These are phyloP conservation scores for Moringa oleifera DNA, from an alignment of 345 rosid species.

Conservation along the genomic window DNA sequence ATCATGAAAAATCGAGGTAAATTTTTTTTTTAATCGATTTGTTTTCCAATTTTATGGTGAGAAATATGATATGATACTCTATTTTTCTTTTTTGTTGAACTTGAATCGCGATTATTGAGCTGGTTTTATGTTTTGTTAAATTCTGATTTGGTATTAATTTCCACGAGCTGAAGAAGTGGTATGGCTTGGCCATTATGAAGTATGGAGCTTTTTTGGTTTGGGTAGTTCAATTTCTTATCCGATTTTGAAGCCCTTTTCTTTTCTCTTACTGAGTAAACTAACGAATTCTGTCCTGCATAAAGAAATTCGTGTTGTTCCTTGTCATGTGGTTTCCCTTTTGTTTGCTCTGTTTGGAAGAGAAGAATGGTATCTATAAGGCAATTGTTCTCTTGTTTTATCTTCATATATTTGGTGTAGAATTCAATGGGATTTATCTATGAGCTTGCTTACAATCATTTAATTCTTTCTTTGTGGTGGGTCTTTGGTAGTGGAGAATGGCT, in stretches of 20 bases:
- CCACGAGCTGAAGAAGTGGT: not conserved
- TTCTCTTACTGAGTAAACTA: not conserved
- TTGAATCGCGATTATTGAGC: no score
- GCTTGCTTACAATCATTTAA: no score
- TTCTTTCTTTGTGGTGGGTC: not conserved
- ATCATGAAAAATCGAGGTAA: conserved; percentile 85
- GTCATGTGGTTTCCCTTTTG: no score
- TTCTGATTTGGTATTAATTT: no score
- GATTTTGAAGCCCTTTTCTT: no score
- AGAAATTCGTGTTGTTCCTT: not conserved
- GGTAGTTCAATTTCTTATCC: not conserved
- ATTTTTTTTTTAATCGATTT: not conserved
- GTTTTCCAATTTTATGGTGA: not conserved
- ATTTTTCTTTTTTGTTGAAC: not conserved
- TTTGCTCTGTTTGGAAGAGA: not conserved
- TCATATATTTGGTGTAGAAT: no score
- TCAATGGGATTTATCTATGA: not conserved
- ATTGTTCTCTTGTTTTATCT: not conserved
- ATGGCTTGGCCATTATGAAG: not conserved
- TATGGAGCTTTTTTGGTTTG: not conserved
- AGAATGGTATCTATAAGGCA: not conserved
- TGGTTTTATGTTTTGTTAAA: no score
- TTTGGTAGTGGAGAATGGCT: not conserved
- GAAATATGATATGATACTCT: not conserved
- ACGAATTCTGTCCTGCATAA: not conserved